Evolutionary conservation across 2,329 filamentous ascomycete species (phyloP).

Genomic region (Diplodia mutila): DNA sequence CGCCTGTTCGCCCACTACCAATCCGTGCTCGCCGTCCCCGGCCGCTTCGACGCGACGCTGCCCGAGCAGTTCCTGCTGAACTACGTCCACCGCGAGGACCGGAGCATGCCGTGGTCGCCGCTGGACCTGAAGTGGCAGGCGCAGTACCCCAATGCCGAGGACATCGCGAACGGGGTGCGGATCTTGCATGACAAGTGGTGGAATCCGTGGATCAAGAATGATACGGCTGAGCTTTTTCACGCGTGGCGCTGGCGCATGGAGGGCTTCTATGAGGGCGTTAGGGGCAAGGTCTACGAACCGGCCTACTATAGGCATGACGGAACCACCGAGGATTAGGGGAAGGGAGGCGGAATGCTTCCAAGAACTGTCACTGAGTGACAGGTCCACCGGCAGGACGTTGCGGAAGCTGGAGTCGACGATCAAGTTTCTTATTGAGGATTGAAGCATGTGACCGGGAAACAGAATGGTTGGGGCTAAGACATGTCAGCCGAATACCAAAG

Average conservation of each 20-base stretch:
- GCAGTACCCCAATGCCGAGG: constrained; percentile 44
- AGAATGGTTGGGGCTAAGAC: neutral
- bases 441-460: neutral
- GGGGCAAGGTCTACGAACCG: neutral
- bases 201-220: constrained; percentile 31
- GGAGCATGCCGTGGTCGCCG: constrained; percentile 48
- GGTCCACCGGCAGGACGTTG: neutral
- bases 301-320: neutral
- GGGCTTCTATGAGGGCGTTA: neutral
- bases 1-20: constrained; percentile 44
- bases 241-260: constrained; percentile 13
- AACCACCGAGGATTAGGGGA: neutral
- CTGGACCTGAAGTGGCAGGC: constrained; percentile 46
- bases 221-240: neutral
- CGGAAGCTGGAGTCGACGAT: neutral
- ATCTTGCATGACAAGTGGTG: constrained; percentile 49
- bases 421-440: neutral
- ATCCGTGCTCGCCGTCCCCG: constrained; percentile 36
- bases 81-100: constrained; percentile 44
- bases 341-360: neutral
- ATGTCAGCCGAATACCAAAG: neutral
- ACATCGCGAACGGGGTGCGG: constrained; percentile 40
- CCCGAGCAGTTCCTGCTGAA: constrained; percentile 48
- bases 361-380: neutral
- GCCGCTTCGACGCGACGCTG: constrained; percentile 40